Conservation (phyloP, 2,329 filamentous ascomycete species). For the Plenodomus lindquistii region DNA sequence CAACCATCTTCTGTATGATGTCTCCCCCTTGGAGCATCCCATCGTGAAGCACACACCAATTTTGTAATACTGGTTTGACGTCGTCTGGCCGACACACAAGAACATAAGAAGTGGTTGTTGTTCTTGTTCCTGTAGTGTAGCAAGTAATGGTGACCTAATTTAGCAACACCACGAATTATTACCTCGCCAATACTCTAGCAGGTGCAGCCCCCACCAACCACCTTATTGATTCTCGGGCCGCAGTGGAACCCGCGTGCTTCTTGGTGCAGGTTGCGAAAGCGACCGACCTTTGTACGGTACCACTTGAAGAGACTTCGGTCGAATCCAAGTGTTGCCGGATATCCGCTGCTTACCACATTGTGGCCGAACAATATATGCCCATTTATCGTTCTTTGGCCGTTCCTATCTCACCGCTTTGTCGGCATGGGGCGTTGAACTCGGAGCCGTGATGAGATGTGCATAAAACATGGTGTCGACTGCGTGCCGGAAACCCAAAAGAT, state of each 20-base stretch:
- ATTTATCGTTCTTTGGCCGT: background rate
- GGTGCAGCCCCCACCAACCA: background rate
- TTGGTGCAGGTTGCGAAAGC: background rate
- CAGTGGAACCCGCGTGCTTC: background rate
- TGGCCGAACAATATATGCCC: background rate
- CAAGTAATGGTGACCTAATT: background rate
- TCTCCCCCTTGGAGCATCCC: too few relatives aligned
- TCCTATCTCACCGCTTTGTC: background rate
- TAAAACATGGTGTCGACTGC: too few relatives aligned
- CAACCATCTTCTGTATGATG: too few relatives aligned
- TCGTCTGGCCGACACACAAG: too few relatives aligned
- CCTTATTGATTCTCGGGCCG: background rate
- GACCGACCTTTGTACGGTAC: background rate
- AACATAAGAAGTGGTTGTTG: too few relatives aligned
- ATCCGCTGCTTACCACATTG: background rate
- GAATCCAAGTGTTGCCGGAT: background rate
- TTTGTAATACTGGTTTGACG: too few relatives aligned
- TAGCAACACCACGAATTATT: background rate
- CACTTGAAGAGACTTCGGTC: background rate
- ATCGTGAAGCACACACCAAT: too few relatives aligned
- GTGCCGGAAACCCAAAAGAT: too few relatives aligned
- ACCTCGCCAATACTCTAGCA: background rate
- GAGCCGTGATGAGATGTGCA: too few relatives aligned
- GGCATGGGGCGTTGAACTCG: too few relatives aligned
- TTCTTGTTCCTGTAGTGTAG: too few relatives aligned